phyloP scores from a whole-genome alignment of 2,329 filamentous ascomycete genomes.

The Monilinia aucupariae region DNA sequence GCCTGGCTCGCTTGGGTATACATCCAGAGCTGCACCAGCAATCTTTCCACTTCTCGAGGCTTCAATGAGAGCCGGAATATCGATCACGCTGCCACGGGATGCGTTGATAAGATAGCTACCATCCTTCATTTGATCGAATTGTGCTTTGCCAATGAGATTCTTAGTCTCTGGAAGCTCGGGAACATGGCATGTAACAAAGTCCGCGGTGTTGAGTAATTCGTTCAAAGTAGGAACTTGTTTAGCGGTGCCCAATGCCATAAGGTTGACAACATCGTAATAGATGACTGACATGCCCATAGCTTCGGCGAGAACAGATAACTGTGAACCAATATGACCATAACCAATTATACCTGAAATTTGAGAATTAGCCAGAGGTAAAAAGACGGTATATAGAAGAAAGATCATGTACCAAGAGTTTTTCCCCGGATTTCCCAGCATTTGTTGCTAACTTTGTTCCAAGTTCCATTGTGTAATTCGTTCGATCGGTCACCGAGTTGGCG shows the following conservation, averaged over 20 bases:
- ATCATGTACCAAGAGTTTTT: conserved; percentile 73
- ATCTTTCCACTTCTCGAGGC: conserved; percentile 81
- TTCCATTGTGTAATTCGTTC: conserved; percentile 86
- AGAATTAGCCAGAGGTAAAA: neutral
- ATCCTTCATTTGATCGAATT: conserved; percentile 85
- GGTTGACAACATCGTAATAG: conserved; percentile 90
- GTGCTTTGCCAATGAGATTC: conserved; percentile 76
- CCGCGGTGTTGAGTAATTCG: conserved; percentile 68
- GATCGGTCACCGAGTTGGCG: conserved; percentile 91
- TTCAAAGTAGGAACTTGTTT: conserved; percentile 75
- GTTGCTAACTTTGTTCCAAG: conserved; percentile 95
- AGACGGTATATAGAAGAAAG: conserved; percentile 7
- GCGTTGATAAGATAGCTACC: conserved; percentile 96
- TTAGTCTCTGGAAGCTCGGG: conserved; percentile 89
- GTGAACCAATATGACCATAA: conserved; percentile 95
- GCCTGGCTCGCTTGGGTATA: conserved; percentile 89
- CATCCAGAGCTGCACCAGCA: conserved; percentile 91
- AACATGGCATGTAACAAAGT: conserved; percentile 93
- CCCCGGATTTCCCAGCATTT: conserved; percentile 98
- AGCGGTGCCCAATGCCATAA: conserved; percentile 90
- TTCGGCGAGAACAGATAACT: conserved; percentile 91
- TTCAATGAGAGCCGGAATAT: conserved; percentile 86
- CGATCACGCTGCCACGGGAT: conserved; percentile 85
- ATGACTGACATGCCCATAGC: conserved; percentile 98
- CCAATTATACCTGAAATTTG: conserved; percentile 68